Conservation (phyloP, 257 asterid genomes). For the Jaltomata sinuosa region DNA sequence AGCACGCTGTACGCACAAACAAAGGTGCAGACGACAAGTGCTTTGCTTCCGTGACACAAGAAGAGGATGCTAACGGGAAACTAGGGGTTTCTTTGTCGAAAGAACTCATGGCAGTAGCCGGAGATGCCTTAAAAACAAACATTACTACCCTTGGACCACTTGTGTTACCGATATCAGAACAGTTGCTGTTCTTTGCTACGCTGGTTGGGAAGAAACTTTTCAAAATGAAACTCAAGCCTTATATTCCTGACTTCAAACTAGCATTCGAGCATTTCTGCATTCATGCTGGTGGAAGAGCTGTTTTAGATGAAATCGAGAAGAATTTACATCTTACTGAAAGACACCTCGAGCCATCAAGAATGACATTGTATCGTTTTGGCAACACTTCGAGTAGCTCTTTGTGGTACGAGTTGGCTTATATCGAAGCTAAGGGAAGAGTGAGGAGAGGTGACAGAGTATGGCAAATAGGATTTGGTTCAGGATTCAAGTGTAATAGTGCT, state of each 20-base stretch:
- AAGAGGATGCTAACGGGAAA: constrained; percentile 24
- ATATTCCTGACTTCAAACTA: constrained; percentile 30
- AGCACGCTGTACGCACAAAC: constrained; percentile 24
- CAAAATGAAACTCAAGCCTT: constrained; percentile 30
- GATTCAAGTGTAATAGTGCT: constrained; percentile 36
- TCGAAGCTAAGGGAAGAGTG: constrained; percentile 32
- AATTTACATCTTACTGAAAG: constrained; percentile 27
- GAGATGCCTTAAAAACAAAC: constrained; percentile 32
- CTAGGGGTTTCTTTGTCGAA: constrained; percentile 28
- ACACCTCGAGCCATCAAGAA: constrained; percentile 36
- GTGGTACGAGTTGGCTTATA: constrained; percentile 36
- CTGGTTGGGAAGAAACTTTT: constrained; percentile 23
- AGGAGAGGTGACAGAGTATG: constrained; percentile 31
- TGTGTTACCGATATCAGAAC: constrained; percentile 30
- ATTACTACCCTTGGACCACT: constrained; percentile 35
- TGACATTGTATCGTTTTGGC: constrained; percentile 34
- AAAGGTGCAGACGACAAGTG: constrained; percentile 34
- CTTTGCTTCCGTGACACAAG: constrained; percentile 28
- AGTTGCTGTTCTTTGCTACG: constrained; percentile 25
- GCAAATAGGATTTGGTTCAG: constrained; percentile 41
- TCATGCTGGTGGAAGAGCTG: constrained; percentile 42
- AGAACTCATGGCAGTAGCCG: constrained; percentile 41
- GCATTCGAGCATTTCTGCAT: constrained; percentile 40
- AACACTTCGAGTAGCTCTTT: constrained; percentile 38
- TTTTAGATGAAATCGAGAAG: constrained; percentile 35